Evolutionary conservation across 129 eudicot genomes (phyloP).

Genomic region (Logfia minima): DNA sequence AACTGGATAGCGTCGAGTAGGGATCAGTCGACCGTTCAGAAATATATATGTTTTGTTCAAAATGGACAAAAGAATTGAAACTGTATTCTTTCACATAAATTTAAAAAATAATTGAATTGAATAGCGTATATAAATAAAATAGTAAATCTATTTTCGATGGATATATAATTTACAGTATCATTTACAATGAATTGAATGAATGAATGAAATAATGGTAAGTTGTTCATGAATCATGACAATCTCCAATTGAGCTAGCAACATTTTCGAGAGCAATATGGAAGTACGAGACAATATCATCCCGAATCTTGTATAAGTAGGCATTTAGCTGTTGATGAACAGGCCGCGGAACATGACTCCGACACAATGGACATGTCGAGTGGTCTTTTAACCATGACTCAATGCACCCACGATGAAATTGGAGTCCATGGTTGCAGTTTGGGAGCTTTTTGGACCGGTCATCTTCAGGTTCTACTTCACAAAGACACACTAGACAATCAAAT

Average conservation of each 20-base stretch:
- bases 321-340: neutral
- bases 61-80: too few relatives aligned
- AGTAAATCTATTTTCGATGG: too few relatives aligned
- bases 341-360: conserved; percentile 4
- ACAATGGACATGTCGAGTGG: conserved; percentile 21
- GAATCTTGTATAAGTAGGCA: neutral
- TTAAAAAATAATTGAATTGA: too few relatives aligned
- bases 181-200: too few relatives aligned
- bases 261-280: conserved; percentile 10
- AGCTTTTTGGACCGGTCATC: neutral
- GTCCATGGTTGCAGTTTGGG: conserved; percentile 9
- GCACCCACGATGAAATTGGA: conserved; percentile 16
- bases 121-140: too few relatives aligned
- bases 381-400: conserved; percentile 17
- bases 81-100: too few relatives aligned
- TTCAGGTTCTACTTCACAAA: conserved; percentile 20
- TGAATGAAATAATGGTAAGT: neutral
- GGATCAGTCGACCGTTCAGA: too few relatives aligned
- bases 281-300: neutral
- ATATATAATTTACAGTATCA: too few relatives aligned
- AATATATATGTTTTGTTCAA: too few relatives aligned
- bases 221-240: neutral
- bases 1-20: too few relatives aligned
- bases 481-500: conserved; percentile 19
- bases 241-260: conserved; percentile 8